A percentile compares a stretch with the other conserved stretches of the same genome.
Conservation (phyloP, 306 rosid genomes). For the Citrullus mucosospermus region DNA sequence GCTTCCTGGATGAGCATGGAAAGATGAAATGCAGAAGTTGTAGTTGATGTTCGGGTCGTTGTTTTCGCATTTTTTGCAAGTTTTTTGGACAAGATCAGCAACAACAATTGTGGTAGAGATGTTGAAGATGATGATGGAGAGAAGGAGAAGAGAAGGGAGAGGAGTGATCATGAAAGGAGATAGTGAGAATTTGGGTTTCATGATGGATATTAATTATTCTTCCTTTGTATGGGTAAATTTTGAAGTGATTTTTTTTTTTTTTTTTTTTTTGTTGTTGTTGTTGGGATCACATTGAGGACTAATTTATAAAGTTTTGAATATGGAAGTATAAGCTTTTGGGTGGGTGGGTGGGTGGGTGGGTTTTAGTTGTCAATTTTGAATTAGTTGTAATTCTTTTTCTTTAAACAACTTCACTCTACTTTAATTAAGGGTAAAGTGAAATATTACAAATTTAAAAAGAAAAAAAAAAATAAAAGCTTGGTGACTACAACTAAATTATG, state of each 20-base stretch:
- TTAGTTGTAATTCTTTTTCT: background rate
- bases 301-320: background rate
- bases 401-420: background rate
- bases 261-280: no score
- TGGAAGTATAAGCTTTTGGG: background rate
- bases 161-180: background rate
- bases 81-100: conserved; percentile 29
- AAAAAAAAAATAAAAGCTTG: no score
- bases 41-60: conserved; percentile 45
- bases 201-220: background rate
- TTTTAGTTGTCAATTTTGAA: background rate
- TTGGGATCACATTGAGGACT: background rate
- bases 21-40: conserved; percentile 48
- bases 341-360: background rate
- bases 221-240: background rate
- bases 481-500: no score
- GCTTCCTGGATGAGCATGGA: conserved; percentile 23
- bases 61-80: conserved; percentile 39
- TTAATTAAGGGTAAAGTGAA: conserved; percentile 2
- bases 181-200: background rate
- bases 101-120: background rate
- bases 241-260: background rate
- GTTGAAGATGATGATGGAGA: background rate
- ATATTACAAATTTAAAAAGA: background rate
- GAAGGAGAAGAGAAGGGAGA: background rate